A percentile compares a stretch with the other conserved stretches of the same genome.
Conservation (phyloP, 805 yeast species). For the Saccharomycopsis fermentans region DNA sequence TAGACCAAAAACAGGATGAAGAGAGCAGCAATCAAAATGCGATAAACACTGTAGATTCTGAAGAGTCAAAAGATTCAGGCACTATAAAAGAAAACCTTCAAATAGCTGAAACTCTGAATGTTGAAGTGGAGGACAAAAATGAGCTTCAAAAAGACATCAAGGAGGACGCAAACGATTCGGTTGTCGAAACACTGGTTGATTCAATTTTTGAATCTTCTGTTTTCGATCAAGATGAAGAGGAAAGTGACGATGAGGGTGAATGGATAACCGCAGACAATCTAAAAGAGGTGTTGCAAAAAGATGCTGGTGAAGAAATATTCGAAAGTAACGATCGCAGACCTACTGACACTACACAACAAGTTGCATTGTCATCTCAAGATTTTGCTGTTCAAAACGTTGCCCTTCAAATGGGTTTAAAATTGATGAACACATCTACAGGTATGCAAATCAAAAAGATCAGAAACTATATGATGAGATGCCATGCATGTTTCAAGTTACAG, state of each 20-base stretch:
- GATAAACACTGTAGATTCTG: neutral
- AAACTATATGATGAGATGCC: conserved; percentile 92
- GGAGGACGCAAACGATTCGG: conserved; percentile 1
- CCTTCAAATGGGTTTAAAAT: conserved; percentile 77
- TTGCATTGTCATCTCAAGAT: conserved; percentile 90
- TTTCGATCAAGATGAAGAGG: conserved; percentile 31
- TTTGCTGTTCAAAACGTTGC: conserved; percentile 96
- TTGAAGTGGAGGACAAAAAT: conserved; percentile 3
- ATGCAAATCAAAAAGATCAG: conserved; percentile 74
- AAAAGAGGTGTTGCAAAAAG: conserved; percentile 56
- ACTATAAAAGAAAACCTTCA: neutral
- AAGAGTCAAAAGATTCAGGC: neutral
- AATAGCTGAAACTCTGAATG: conserved; percentile 1
- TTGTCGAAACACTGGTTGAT: neutral
- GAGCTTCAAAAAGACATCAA: conserved; percentile 14
- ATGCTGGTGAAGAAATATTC: conserved; percentile 44
- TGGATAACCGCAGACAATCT: conserved; percentile 93
- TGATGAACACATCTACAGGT: conserved; percentile 80
- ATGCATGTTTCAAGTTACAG: conserved; percentile 83
- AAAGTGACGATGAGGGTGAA: conserved; percentile 67
- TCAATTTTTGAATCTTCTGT: conserved; percentile 19
- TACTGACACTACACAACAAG: conserved; percentile 40
- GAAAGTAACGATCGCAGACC: conserved; percentile 20
- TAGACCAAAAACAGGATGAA: neutral
- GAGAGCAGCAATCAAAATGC: neutral